Percentiles rank a stretch among this genome's conserved stretches.
Evolutionary conservation across 2,329 filamentous ascomycete species (phyloP).

Genomic region (Calonectria pseudoreteaudii): DNA sequence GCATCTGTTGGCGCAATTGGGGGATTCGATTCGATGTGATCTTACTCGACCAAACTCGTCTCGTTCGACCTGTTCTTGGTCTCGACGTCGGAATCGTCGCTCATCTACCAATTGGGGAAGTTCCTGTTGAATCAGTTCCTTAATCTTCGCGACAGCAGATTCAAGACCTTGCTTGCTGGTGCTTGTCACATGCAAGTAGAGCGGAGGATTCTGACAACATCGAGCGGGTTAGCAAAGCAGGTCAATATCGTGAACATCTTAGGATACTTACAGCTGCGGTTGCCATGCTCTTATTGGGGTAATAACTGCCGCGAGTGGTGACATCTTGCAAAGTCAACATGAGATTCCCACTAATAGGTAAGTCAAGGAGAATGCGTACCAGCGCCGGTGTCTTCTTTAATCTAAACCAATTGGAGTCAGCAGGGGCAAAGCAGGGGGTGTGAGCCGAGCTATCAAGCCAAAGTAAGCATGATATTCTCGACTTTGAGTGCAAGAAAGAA

Average conservation of each 20-base stretch:
- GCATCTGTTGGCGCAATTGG: neutral
- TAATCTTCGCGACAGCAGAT: constrained; percentile 85
- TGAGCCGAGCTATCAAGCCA: constrained; percentile 72
- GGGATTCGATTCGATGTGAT: constrained; percentile 4
- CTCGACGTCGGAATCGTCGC: constrained; percentile 86
- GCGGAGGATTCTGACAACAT: constrained; percentile 79
- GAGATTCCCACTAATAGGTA: constrained; percentile 57
- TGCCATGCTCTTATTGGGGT: constrained; percentile 97
- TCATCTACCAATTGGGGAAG: constrained; percentile 96
- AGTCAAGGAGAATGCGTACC: constrained; percentile 76
- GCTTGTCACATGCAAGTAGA: constrained; percentile 96
- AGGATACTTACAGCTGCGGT: constrained; percentile 81
- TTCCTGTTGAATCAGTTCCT: constrained; percentile 96
- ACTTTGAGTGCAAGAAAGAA: constrained; percentile 56
- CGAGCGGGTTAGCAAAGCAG: neutral
- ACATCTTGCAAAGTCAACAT: constrained; percentile 84
- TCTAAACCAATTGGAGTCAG: constrained; percentile 98
- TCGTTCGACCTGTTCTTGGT: constrained; percentile 84
- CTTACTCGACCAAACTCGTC: constrained; percentile 90
- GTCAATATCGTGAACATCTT: neutral
- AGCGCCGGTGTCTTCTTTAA: constrained; percentile 99
- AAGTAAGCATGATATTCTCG: constrained; percentile 77
- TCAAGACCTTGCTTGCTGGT: constrained; percentile 93
- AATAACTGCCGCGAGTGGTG: constrained; percentile 96
- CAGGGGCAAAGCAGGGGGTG: constrained; percentile 84